Evolutionary conservation across 2,329 filamentous ascomycete genomes (phyloP).

Genomic region (Ceratocystis destructans): DNA sequence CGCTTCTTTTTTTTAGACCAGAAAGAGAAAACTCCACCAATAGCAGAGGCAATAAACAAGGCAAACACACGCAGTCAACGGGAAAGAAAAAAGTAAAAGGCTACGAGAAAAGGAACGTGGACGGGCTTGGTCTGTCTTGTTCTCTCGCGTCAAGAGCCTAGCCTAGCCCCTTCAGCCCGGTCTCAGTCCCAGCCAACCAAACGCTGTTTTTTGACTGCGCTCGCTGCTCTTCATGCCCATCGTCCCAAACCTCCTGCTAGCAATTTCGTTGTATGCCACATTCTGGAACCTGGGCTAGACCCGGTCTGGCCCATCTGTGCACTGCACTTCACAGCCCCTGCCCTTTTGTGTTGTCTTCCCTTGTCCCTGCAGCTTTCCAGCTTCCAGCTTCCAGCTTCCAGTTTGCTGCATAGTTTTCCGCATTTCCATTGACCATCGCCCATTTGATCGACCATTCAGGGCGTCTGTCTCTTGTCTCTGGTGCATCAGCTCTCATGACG

Average conservation of each 20-base stretch:
- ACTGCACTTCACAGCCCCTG: not conserved
- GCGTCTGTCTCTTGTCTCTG: no score
- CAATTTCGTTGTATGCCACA: not conserved
- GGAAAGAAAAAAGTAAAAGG: not conserved
- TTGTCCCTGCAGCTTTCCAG: conserved; percentile 3
- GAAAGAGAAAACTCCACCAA: not conserved
- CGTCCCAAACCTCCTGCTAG: not conserved
- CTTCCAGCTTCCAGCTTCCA: not conserved
- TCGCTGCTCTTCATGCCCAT: not conserved
- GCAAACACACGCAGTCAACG: not conserved
- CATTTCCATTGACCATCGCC: no score
- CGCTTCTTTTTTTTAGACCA: not conserved
- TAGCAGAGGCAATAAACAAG: not conserved
- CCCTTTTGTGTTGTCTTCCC: not conserved
- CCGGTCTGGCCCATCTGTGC: not conserved
- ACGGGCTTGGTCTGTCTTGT: not conserved
- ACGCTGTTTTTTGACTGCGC: not conserved
- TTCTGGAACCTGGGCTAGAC: conserved; percentile 5
- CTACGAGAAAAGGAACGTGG: not conserved
- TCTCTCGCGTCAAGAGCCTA: not conserved
- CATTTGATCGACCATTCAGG: no score
- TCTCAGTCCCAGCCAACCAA: not conserved
- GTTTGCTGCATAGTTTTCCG: no score
- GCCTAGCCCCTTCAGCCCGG: no score
- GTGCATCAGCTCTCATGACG: no score